Evolutionary conservation across 352 stramenopile genomes (phyloP).

Genomic region (Plasmopara viticola): DNA sequence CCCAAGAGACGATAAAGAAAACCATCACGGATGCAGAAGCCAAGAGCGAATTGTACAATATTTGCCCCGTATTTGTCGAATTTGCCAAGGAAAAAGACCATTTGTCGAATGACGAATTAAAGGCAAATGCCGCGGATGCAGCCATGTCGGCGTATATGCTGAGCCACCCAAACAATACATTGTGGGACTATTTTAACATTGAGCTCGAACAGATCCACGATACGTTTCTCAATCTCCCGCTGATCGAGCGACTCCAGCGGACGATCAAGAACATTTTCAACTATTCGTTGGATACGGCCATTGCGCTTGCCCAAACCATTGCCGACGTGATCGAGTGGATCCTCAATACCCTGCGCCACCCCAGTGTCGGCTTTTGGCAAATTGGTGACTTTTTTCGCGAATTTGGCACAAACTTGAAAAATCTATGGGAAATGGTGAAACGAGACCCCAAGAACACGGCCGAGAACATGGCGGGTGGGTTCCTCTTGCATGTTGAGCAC

Average conservation of each 20-base stretch:
- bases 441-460: constrained; percentile 20
- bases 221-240: constrained; percentile 12
- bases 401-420: constrained; percentile 15
- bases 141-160: constrained; percentile 21
- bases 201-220: constrained; percentile 13
- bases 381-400: constrained; percentile 12
- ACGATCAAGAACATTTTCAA: constrained; percentile 10
- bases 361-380: constrained; percentile 12
- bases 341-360: constrained; percentile 16
- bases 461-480: constrained; percentile 20
- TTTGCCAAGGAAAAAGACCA: constrained; percentile 17
- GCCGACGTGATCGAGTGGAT: constrained; percentile 18
- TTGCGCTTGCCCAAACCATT: constrained; percentile 15
- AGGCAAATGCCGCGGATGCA: constrained; percentile 17
- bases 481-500: constrained; percentile 21
- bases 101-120: constrained; percentile 16
- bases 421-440: constrained; percentile 14
- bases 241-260: constrained; percentile 7
- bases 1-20: constrained; percentile 1
- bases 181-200: constrained; percentile 28
- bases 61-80: constrained; percentile 17
- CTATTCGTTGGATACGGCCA: constrained; percentile 11
- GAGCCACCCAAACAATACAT: constrained; percentile 22
- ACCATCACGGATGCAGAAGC: background rate
- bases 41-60: constrained; percentile 10